A percentile compares a stretch with the other conserved stretches of the same genome.
Evolutionary conservation across 2,329 filamentous ascomycete genomes (phyloP).

Genomic region (Iodosphaeria phyllophila): DNA sequence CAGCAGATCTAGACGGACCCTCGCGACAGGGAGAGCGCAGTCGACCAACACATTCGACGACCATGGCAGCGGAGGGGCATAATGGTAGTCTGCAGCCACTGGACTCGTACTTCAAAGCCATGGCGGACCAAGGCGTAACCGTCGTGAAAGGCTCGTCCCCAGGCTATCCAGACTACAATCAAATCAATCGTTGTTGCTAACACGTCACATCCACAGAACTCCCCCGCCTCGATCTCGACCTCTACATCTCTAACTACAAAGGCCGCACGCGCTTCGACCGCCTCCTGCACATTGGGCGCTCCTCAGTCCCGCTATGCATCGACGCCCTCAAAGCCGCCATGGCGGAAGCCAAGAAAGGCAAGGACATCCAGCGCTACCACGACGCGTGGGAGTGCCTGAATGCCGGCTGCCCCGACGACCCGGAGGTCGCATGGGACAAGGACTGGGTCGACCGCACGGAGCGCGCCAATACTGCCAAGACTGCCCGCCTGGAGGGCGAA

Average conservation of each 20-base stretch:
- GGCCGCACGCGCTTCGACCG: conserved; percentile 68
- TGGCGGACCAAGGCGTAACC: conserved; percentile 24
- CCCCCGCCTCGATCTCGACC: conserved; percentile 80
- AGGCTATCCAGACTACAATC: background rate
- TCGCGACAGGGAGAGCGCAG: no score
- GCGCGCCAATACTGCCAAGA: conserved; percentile 48
- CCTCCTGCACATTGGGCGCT: conserved; percentile 62
- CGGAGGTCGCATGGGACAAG: conserved; percentile 46
- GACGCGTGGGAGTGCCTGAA: conserved; percentile 48
- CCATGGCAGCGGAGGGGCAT: conserved; percentile 8
- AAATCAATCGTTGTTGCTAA: background rate
- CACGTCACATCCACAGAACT: conserved; percentile 30
- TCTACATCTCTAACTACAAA: conserved; percentile 77
- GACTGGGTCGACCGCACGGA: conserved; percentile 58
- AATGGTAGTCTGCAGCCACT: no score
- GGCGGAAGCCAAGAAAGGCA: conserved; percentile 54
- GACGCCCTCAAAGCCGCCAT: conserved; percentile 71
- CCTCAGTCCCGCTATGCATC: conserved; percentile 54
- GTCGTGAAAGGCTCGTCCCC: conserved; percentile 25
- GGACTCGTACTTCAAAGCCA: conserved; percentile 29
- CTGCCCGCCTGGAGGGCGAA: conserved; percentile 61
- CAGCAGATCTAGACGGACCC: no score
- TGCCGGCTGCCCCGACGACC: conserved; percentile 43
- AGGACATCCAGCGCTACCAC: conserved; percentile 54
- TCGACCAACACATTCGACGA: conserved; percentile 19